A percentile compares a stretch with the other conserved stretches of the same genome.
phyloP scores from a whole-genome alignment of 2,329 filamentous ascomycete genomes.

The Sporothrix pseudoabietina region DNA sequence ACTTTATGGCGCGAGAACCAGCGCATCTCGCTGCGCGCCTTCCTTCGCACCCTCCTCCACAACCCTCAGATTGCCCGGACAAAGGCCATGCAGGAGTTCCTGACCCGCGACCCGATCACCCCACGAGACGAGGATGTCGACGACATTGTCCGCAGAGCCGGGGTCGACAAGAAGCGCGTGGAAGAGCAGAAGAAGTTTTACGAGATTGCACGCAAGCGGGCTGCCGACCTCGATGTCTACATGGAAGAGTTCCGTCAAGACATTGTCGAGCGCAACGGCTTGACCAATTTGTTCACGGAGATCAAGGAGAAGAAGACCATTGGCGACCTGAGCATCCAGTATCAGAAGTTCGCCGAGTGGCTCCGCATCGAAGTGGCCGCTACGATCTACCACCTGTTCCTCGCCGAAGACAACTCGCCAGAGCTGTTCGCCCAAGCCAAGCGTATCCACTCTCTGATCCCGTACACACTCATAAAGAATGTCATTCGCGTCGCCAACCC shows the following conservation, averaged over 20 bases:
- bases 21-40: conserved; percentile 86
- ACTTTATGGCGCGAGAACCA: conserved; percentile 83
- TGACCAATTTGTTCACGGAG: conserved; percentile 90
- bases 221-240: conserved; percentile 91
- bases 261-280: conserved; percentile 72
- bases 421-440: conserved; percentile 94
- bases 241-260: conserved; percentile 87
- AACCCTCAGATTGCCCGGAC: conserved; percentile 83
- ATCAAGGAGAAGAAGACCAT: conserved; percentile 90
- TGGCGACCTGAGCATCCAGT: conserved; percentile 85
- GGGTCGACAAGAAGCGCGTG: conserved; percentile 82
- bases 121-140: conserved; percentile 79
- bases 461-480: conserved; percentile 92
- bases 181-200: conserved; percentile 95
- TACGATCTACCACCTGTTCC: conserved; percentile 93
- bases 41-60: conserved; percentile 80
- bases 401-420: conserved; percentile 96
- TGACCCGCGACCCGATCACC: conserved; percentile 71
- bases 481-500: conserved; percentile 96
- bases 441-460: conserved; percentile 90
- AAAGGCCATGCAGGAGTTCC: conserved; percentile 80
- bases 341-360: conserved; percentile 98
- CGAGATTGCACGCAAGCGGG: conserved; percentile 87
- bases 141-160: conserved; percentile 78
- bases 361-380: conserved; percentile 94